Base-by-base conservation (phyloP, 768 basidiomycete genomes). In the Polyporus arcularius region DNA sequence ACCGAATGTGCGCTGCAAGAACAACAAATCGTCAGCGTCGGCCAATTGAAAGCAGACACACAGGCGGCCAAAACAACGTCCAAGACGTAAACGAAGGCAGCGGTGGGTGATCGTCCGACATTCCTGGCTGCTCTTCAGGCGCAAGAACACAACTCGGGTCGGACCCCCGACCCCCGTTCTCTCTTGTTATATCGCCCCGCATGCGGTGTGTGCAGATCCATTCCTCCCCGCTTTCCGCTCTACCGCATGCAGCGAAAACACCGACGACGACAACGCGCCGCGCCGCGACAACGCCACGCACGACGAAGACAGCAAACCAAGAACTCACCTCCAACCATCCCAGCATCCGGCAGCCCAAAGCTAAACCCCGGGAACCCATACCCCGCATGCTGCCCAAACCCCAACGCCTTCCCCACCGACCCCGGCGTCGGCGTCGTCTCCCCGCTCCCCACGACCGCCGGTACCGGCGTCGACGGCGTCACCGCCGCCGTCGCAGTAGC, bases 351-450 rank as follows among this genome's bases (percentile, higher is more conserved):
- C 62, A 62, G 53, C 43, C 69, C 67, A 61, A 67, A 63, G 45
- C 59, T 62, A 59, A 67, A 69, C 54, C 62, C 65, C 31, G 68
- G 67, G 60, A 71, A 69, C n/a, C 67, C 68, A 43, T 71, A 71
- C 52, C 67, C 69, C 41, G 58, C 32, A 11, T 57, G 58, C 21
- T 39, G 49, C 15, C 64, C 63, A 45, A 57, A 47, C 52, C 63
- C 66, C 43, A 62, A n/a, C n/a, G n/a, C 60, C 64, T 57, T 61
- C 49, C 21, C 21, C n/a, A n/a, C n/a, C n/a, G n/a, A n/a, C n/a
- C n/a, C n/a, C n/a, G n/a, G n/a, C n/a, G n/a, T n/a, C n/a, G 58
- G 57, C 61, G 62, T 56, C 38, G 42, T 21, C 55, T 21, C 56
- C 61, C 46, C 60, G 49, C 61, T 63, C 43, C 61, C 6, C 46